Evolutionary conservation across 352 stramenopile species (phyloP), one percentile per base, ranked within the genome.

Genomic region (Globisporangium alternatum): DNA sequence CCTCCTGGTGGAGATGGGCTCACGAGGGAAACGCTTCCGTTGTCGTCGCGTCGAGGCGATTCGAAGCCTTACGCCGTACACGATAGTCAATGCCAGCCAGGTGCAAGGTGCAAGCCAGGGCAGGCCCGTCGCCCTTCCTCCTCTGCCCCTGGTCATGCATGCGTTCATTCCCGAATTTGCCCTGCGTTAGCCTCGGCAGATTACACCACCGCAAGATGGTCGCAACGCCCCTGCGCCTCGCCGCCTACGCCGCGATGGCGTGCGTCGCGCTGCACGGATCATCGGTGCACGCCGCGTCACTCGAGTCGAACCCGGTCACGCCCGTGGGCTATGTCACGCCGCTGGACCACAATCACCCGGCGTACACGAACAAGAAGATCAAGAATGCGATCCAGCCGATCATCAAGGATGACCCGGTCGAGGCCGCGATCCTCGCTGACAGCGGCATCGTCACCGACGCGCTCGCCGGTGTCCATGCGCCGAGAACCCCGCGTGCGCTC

Each of bases 221-320:
- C 21, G 45, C 45, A 13, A 57, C 44, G 13, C 45, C 58, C 31
- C 39, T 48, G 25, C 45, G 48, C 25, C 48, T 64, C 21, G 48
- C 35, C 10, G 30, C 58, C 33, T 64, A 47, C 48, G 31, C 49
- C 17, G 58, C 45, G 22, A 41, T 66, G 25, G 49, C 49, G 39
- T 60, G 60, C 37, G 22, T 64, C 7, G 45, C 55, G 2, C 43
- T 63, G 31, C 53, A 64, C 35, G 35, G 35, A 41, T 12, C 35
- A 39, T 5, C 33, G 28, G 51, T 60, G 25, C 39, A 60, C 30
- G 51, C 30, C 30, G 28, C 51, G 17, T 57, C 51, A 30, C 53
- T 78, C 15, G 65, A 78, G 51, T 69, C 49, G 54, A 70, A 76
- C 53, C 65, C 65, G 31, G 68, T 73, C 58, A 78, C 61, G 8